Base-by-base conservation (phyloP, 371 early-diverging fungal genomes). In the Syncephalastrum contaminatum region DNA sequence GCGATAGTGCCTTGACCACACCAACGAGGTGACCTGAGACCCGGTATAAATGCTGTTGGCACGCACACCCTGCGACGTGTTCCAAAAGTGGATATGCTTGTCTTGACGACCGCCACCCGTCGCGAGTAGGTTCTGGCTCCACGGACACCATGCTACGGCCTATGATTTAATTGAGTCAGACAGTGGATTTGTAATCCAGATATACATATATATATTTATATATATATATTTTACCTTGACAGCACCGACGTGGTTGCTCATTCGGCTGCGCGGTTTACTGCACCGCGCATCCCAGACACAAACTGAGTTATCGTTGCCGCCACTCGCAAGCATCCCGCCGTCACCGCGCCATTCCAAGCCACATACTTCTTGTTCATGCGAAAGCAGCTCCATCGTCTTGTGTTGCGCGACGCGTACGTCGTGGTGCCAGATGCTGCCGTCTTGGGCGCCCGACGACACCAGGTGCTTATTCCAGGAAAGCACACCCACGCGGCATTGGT, bases 61-160 rank as follows among this genome's bases (percentile, higher is more conserved):
- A 19, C 82, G 76, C 0, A 84, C 77, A 1, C 84, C 87, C 0
- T 88, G 89, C 1, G 85, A 81, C 4, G 90, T 82, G 72, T 99
- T 95, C 99, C 99, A 99, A 54, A 98, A 92, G 66, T 91, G 90
- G 43, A 99, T 94, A 18, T 86, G 86, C 47, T 89, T 87, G 63
- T 99, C 99, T 60, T 86, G 74, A 4, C 93, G 81, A 24, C 99
- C 99, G 49, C 99, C 99, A 40, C 99, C 99, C 0, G 96, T 90
- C 2, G 98, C 99, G 19, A 99, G 80, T 22, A 95, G 61, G 54
- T 90, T 89, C 18, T 73, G 78, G 56, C 90, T 91, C 97, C 96
- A 98, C n/a, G 99, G 99, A 67, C 98, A 96, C 99, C 99, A 99
- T 4, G 95, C 95, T 22, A 99, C 60, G 0, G 99, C 99, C 88